phyloP scores from a whole-genome alignment of 805 yeast genomes.

The Saturnispora sekii region DNA sequence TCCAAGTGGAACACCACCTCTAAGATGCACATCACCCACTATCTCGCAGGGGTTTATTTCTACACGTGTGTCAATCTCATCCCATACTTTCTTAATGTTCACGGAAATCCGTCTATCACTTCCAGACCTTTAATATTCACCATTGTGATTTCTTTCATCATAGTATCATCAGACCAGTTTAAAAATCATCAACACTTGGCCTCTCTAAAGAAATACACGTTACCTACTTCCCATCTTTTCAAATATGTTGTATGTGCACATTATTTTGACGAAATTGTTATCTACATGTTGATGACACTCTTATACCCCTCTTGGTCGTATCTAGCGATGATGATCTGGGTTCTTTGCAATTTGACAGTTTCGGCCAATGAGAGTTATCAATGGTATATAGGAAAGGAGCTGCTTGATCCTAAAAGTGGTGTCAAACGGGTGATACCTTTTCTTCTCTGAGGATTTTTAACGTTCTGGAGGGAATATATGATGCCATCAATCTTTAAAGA shows the following conservation, averaged over 20 bases:
- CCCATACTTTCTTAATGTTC: conserved; percentile 10
- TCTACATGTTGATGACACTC: conserved; percentile 32
- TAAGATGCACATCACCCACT: conserved; percentile 57
- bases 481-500: no score
- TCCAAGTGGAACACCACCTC: conserved; percentile 38
- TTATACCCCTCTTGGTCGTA: conserved; percentile 13
- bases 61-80: conserved; percentile 40
- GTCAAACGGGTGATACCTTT: conserved; percentile 22
- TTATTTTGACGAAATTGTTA: conserved; percentile 53
- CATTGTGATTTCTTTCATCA: conserved; percentile 20
- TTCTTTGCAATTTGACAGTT: conserved; percentile 38
- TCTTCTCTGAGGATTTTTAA: conserved; percentile 13
- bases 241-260: conserved; percentile 52
- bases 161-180: conserved; percentile 37
- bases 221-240: conserved; percentile 46
- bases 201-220: conserved; percentile 40
- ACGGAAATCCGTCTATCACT: not conserved
- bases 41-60: conserved; percentile 52
- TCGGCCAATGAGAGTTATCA: conserved; percentile 37
- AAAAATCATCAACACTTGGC: conserved; percentile 43
- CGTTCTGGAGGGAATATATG: no score
- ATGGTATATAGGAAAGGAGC: conserved; percentile 1
- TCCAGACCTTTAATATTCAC: not conserved
- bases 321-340: conserved; percentile 28
- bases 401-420: not conserved